These are phyloP conservation scores for Phytophthora litchii DNA, from an alignment of 352 stramenopile species.

Conservation along the genomic window DNA sequence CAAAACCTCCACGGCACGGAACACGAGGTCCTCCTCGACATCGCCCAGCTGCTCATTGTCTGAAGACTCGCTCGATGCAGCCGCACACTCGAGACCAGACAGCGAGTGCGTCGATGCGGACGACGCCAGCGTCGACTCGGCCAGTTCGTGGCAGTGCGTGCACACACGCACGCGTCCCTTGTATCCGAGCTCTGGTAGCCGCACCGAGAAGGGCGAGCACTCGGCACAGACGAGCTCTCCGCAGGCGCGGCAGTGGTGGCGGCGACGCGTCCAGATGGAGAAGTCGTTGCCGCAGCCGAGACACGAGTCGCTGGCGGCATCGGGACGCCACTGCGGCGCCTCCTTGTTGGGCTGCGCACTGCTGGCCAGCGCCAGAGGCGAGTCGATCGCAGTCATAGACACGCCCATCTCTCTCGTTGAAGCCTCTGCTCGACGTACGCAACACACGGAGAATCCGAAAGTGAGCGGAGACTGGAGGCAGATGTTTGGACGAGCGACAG, in stretches of 20 bases:
- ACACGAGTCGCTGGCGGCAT: slow-evolving; percentile 71
- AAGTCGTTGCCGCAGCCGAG: slow-evolving; percentile 72
- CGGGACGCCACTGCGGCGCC: slow-evolving; percentile 67
- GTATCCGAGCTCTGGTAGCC: slow-evolving; percentile 73
- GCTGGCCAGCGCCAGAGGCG: slow-evolving; percentile 20
- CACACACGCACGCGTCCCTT: slow-evolving; percentile 74
- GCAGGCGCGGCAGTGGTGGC: slow-evolving; percentile 83
- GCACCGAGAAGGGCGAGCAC: slow-evolving; percentile 66
- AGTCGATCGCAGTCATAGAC: slow-evolving; percentile 31
- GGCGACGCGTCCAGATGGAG: slow-evolving; percentile 72
- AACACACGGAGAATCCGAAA: slow-evolving; percentile 36
- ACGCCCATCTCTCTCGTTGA: slow-evolving; percentile 29
- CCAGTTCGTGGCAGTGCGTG: slow-evolving; percentile 61
- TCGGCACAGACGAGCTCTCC: slow-evolving; percentile 78
- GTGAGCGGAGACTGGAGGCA: slow-evolving; percentile 22
- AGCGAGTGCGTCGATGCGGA: slow-evolving; percentile 40
- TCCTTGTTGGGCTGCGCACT: slow-evolving; percentile 16
- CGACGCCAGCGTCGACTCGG: slow-evolving; percentile 29
- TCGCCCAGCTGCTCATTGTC: slow-evolving; percentile 64
- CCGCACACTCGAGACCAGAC: slow-evolving; percentile 33
- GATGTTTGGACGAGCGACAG: slow-evolving; percentile 21
- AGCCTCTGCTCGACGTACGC: slow-evolving; percentile 30
- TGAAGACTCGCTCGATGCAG: slow-evolving; percentile 45
- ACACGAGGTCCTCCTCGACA: slow-evolving; percentile 64
- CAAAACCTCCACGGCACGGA: slow-evolving; percentile 69